Conservation (phyloP, 2,329 filamentous ascomycete genomes). For the Botrytis hyacinthi region DNA sequence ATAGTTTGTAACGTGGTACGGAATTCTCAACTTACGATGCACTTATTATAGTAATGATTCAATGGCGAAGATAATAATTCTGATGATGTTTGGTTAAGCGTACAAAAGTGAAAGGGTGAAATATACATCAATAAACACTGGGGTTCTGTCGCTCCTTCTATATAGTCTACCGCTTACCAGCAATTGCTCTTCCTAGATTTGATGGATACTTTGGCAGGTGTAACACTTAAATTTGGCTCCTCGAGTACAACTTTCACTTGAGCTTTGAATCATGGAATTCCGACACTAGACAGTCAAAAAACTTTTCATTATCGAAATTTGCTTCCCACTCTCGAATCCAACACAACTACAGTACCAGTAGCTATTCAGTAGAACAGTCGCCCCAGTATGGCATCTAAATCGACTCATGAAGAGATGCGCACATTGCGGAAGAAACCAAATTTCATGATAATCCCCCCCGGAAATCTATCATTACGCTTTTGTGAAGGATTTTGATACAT, state of each 20-base stretch:
- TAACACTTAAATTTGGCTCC: neutral
- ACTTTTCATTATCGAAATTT: neutral
- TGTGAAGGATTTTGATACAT: conserved; percentile 18
- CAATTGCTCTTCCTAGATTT: neutral
- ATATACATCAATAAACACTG: neutral
- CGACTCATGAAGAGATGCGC: neutral
- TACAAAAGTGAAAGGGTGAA: neutral
- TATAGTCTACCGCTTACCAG: neutral
- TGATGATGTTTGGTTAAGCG: conserved; percentile 16
- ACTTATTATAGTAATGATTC: conserved; percentile 25
- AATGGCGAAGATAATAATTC: conserved; percentile 22
- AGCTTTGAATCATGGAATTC: neutral
- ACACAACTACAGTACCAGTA: neutral
- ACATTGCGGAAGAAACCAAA: neutral
- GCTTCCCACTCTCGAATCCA: neutral
- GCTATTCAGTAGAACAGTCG: neutral
- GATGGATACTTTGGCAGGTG: neutral
- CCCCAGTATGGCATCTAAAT: neutral
- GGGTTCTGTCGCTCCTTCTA: conserved; percentile 12
- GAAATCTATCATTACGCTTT: neutral
- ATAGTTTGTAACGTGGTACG: neutral
- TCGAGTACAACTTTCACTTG: neutral
- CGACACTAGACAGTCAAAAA: neutral
- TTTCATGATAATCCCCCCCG: neutral
- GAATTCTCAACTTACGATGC: conserved; percentile 20